phyloP scores from a whole-genome alignment of 768 basidiomycete species.

The Boletus rufocinnamomeus region DNA sequence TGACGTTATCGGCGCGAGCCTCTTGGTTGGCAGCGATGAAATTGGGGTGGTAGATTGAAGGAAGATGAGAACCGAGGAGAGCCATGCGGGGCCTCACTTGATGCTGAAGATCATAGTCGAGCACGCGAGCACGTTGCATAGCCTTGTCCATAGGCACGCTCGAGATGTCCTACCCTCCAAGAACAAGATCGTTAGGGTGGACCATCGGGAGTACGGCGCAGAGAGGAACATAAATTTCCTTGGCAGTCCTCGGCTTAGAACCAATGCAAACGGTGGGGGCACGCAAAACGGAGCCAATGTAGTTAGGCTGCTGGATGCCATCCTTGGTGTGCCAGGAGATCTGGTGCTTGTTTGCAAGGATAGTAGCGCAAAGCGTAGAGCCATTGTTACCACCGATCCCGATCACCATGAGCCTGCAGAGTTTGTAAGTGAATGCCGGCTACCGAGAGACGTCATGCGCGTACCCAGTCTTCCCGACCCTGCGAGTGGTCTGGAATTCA shows the following conservation, averaged over 20 bases:
- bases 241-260: conserved; percentile 71
- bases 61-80: conserved; percentile 77
- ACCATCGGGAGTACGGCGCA: conserved; percentile 96
- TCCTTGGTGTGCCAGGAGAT: conserved; percentile 94
- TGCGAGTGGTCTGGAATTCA: conserved; percentile 89
- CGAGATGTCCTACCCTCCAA: conserved; percentile 99
- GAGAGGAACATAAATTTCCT: conserved; percentile 91
- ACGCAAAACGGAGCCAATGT: conserved; percentile 94
- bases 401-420: conserved; percentile 86
- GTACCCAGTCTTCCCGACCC: conserved; percentile 90
- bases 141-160: conserved; percentile 82
- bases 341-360: conserved; percentile 94
- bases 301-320: conserved; percentile 93
- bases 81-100: conserved; percentile 90
- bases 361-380: conserved; percentile 88
- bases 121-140: conserved; percentile 90
- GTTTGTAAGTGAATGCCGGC: conserved; percentile 1
- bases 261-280: conserved; percentile 95
- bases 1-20: conserved; percentile 90
- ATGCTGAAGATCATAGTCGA: conserved; percentile 96
- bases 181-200: conserved; percentile 95
- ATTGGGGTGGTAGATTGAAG: conserved; percentile 96
- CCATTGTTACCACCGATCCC: conserved; percentile 99
- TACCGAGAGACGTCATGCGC: conserved; percentile 33
- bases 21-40: conserved; percentile 99